These are phyloP conservation scores for Prototheca wickerhamii DNA, from an alignment of 163 green algal genomes.

Conservation along the genomic window DNA sequence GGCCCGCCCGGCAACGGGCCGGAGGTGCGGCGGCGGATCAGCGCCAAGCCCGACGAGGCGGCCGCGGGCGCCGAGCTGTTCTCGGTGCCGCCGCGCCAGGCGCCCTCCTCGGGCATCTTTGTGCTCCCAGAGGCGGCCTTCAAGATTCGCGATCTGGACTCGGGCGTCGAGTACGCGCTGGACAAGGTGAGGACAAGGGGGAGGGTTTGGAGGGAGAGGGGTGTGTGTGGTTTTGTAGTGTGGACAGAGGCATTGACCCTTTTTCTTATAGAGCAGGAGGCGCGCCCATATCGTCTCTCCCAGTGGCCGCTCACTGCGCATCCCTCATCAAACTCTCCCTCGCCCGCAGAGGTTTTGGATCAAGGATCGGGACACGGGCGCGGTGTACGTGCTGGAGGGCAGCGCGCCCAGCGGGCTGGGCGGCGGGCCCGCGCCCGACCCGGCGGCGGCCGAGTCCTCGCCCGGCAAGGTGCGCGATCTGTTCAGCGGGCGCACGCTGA, in stretches of 20 bases:
- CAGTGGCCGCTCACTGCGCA: no score
- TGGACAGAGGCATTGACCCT: no score
- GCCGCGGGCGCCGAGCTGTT: slow-evolving; percentile 11
- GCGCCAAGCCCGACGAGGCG: background rate
- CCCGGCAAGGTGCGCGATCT: slow-evolving; percentile 7
- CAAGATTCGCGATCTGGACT: slow-evolving; percentile 22
- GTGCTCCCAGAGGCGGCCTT: slow-evolving; percentile 20
- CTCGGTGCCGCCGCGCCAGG: slow-evolving; percentile 16
- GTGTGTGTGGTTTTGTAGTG: no score
- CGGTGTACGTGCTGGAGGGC: slow-evolving; percentile 25
- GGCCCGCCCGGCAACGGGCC: background rate
- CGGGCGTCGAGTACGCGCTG: slow-evolving; percentile 16
- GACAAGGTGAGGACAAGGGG: slow-evolving; percentile 22
- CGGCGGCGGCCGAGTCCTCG: background rate
- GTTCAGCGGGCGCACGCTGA: slow-evolving; percentile 18
- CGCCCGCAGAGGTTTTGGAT: slow-evolving; percentile 25
- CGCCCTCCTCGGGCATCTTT: slow-evolving; percentile 26
- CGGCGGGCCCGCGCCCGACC: background rate
- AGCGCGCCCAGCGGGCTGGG: background rate
- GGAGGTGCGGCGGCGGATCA: background rate
- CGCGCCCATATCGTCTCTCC: no score
- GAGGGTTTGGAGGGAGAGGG: no score
- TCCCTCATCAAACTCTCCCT: no score
- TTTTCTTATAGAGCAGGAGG: no score
- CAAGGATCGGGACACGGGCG: slow-evolving; percentile 30